Evolutionary conservation across 441 rosid species (phyloP).

Genomic region (California macrophylla): DNA sequence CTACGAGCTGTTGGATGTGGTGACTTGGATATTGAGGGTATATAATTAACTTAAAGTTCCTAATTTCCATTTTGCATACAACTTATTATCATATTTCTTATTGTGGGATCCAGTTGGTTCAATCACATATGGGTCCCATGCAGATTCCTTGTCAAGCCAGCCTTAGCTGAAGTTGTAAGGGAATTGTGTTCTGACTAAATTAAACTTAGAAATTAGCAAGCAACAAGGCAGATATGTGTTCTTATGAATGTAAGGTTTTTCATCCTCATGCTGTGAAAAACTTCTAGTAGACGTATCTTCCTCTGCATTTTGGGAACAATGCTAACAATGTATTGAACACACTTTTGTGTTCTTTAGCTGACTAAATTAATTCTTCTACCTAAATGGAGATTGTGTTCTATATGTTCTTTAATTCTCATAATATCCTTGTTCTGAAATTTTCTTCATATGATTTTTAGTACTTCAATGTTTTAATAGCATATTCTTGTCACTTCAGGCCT

Average conservation of each 20-base stretch:
- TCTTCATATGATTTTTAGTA: background rate
- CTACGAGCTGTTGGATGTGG: slow-evolving; percentile 93
- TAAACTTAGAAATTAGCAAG: background rate
- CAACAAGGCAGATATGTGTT: background rate
- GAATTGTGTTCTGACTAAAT: background rate
- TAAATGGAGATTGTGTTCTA: background rate
- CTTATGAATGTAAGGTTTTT: background rate
- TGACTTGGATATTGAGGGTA: slow-evolving; percentile 96
- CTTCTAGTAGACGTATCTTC: background rate
- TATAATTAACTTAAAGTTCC: slow-evolving; percentile 14
- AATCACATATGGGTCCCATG: background rate
- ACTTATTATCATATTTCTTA: background rate
- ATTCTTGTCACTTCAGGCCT: slow-evolving; percentile 48
- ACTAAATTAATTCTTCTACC: background rate
- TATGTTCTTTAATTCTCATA: background rate
- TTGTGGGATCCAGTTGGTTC: background rate
- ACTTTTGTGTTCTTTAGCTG: slow-evolving; percentile 1
- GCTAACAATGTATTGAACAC: background rate
- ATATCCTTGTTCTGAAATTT: slow-evolving; percentile 2
- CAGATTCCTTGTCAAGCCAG: background rate
- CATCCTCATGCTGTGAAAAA: background rate
- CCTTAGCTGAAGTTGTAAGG: background rate
- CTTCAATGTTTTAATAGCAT: background rate
- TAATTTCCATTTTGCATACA: slow-evolving; percentile 13
- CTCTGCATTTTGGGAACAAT: background rate